A percentile compares a stretch with the other conserved stretches of the same genome.
phyloP scores from a whole-genome alignment of 2,329 filamentous ascomycete genomes.

The Apiospora aurea region DNA sequence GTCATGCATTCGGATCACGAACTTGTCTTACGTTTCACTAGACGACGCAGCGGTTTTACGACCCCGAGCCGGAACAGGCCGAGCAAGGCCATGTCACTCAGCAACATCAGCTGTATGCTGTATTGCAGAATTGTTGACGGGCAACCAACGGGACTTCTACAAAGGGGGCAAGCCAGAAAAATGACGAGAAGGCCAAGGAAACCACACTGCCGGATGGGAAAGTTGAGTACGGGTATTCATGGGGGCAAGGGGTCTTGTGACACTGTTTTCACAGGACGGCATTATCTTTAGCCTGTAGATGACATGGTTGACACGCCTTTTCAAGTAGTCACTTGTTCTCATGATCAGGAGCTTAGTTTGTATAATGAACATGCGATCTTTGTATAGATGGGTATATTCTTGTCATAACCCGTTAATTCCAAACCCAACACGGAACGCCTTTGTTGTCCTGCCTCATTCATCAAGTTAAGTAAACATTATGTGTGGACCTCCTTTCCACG shows the following conservation, averaged over 20 bases:
- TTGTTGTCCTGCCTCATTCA: neutral
- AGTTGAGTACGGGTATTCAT: neutral
- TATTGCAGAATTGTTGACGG: too few species aligned
- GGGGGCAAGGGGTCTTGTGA: too few species aligned
- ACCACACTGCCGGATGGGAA: neutral
- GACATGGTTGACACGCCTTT: neutral
- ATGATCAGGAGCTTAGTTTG: neutral
- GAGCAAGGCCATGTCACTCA: too few species aligned
- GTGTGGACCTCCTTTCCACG: neutral
- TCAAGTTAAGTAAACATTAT: constrained; percentile 18
- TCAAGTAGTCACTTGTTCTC: neutral
- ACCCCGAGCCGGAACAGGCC: too few species aligned
- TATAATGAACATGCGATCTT: neutral
- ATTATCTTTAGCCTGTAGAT: too few species aligned
- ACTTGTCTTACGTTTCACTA: too few species aligned
- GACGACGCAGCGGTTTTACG: too few species aligned
- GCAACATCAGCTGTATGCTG: too few species aligned
- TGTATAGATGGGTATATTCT: neutral
- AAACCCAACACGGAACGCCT: constrained; percentile 4
- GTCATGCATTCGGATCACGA: too few species aligned
- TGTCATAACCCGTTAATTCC: neutral
- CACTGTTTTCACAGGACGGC: too few species aligned
- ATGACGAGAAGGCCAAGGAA: neutral
- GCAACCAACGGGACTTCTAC: too few species aligned
- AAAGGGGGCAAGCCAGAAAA: too few species aligned